Evolutionary conservation across 208 protist species (phyloP), one percentile per base, ranked within the genome.

Genomic region (Angomonas desouzai): DNA sequence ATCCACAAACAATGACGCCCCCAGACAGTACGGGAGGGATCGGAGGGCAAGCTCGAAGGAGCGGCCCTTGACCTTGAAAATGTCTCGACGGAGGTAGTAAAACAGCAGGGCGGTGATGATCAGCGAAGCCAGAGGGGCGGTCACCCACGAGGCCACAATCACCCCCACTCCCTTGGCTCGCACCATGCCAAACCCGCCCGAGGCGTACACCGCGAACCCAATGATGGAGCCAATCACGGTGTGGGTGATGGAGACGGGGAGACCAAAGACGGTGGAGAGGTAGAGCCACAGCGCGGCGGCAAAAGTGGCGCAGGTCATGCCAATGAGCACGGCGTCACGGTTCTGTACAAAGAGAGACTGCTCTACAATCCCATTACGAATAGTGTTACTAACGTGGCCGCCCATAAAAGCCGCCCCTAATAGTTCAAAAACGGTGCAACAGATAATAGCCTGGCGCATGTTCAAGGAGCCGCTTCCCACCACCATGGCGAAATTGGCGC

Each of bases 401-500:
- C 88, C 88, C 88, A 92, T 94, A 66, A 92, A 89, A 36, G 83
- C 78, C 11, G 85, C 85, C 2, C 87, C 87, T n/a, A 90, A 69
- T 20, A 94, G 64, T 68, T 92, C 85, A 45, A 92, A 92, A 9
- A 89, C 61, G 55, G 79, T 82, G 77, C 85, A 92, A 69, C 87
- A 92, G 33, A 91, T 69, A 65, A 92, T 91, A 4, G 85, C 83
- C 64, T 80, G 71, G 51, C 62, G 68, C 85, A 94, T 89, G 67
- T 88, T 85, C 25, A 92, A 72, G 16, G 83, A 89, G 53, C 85
- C 83, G 67, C 81, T 92, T 33, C 89, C 89, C 4, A 92, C 81
- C 53, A 92, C 85, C 81, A 91, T 91, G 18, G 89, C 89, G 59
- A 94, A 94, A 70, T 91, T 92, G 16, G 85, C 85, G 56, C 74